Percentiles rank a stretch among this genome's conserved stretches.
phyloP scores from a whole-genome alignment of 345 rosid genomes.

The Gossypium raimondii region DNA sequence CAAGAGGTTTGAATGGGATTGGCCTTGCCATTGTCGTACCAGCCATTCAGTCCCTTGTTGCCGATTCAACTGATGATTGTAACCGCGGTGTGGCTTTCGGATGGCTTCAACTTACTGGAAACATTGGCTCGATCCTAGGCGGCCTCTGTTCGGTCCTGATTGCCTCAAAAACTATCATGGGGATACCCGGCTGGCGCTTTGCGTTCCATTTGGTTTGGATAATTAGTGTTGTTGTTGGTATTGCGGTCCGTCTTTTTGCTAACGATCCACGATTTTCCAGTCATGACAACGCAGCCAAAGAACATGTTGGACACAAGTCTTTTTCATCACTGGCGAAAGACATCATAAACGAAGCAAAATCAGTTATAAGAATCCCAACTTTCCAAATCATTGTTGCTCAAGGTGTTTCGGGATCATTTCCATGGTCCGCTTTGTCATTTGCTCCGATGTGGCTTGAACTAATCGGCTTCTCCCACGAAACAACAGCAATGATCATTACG shows the following conservation, averaged over 20 bases:
- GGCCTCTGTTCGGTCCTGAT: slow-evolving; percentile 47
- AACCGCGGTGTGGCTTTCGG: slow-evolving; percentile 79
- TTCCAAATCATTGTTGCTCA: slow-evolving; percentile 70
- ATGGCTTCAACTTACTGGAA: slow-evolving; percentile 64
- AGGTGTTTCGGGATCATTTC: slow-evolving; percentile 59
- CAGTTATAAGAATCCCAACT: slow-evolving; percentile 51
- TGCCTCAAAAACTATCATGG: slow-evolving; percentile 64
- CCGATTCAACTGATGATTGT: slow-evolving; percentile 72
- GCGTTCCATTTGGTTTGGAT: slow-evolving; percentile 63
- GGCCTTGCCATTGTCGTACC: slow-evolving; percentile 64
- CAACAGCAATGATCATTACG: slow-evolving; percentile 45
- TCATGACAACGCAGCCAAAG: slow-evolving; percentile 16
- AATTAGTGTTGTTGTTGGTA: slow-evolving; percentile 58
- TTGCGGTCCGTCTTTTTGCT: slow-evolving; percentile 54
- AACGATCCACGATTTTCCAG: slow-evolving; percentile 50
- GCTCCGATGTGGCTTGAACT: slow-evolving; percentile 68
- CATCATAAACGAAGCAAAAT: slow-evolving; percentile 42
- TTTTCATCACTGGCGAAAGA: slow-evolving; percentile 40
- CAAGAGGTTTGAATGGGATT: slow-evolving; percentile 66
- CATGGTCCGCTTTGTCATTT: slow-evolving; percentile 63
- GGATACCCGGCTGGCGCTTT: slow-evolving; percentile 72
- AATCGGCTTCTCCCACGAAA: slow-evolving; percentile 54
- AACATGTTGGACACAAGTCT: slow-evolving; percentile 20
- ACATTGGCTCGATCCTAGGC: slow-evolving; percentile 59
- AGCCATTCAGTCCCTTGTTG: slow-evolving; percentile 59